Evolutionary conservation across 1,284 basidiomycete genomes (phyloP).

Genomic region (Ganoderma lingzhi): DNA sequence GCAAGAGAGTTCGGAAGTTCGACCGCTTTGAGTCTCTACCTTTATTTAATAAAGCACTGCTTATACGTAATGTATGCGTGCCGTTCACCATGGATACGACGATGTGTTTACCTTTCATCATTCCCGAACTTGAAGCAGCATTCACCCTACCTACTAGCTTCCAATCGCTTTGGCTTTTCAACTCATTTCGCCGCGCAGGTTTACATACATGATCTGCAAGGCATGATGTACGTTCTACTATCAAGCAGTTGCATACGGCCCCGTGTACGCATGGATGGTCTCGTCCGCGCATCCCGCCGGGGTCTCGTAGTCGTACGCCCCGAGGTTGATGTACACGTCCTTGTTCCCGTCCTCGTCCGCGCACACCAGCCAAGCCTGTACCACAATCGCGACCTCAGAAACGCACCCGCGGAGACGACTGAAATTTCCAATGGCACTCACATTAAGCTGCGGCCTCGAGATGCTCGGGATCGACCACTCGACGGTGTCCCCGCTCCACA

Average conservation of each 20-base stretch:
- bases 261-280: constrained; percentile 71
- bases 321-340: constrained; percentile 64
- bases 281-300: constrained; percentile 68
- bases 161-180: too few species aligned
- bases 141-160: too few species aligned
- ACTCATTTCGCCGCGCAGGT: too few species aligned
- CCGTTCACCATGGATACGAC: too few species aligned
- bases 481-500: constrained; percentile 61
- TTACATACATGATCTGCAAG: background rate
- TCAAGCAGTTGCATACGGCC: constrained; percentile 47
- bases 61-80: too few species aligned
- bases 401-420: too few species aligned
- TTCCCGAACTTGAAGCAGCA: too few species aligned
- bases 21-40: background rate
- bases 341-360: constrained; percentile 57
- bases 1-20: too few species aligned
- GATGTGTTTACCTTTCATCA: too few species aligned
- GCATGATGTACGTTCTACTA: background rate
- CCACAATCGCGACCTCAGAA: background rate
- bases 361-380: constrained; percentile 63
- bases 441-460: constrained; percentile 57
- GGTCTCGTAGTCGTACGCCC: constrained; percentile 62
- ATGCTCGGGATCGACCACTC: constrained; percentile 61
- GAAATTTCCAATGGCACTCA: constrained; percentile 37
- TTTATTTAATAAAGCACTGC: background rate